Evolutionary conservation across 2,329 filamentous ascomycete species (phyloP).

Genomic region (Epichloe hybrida): DNA sequence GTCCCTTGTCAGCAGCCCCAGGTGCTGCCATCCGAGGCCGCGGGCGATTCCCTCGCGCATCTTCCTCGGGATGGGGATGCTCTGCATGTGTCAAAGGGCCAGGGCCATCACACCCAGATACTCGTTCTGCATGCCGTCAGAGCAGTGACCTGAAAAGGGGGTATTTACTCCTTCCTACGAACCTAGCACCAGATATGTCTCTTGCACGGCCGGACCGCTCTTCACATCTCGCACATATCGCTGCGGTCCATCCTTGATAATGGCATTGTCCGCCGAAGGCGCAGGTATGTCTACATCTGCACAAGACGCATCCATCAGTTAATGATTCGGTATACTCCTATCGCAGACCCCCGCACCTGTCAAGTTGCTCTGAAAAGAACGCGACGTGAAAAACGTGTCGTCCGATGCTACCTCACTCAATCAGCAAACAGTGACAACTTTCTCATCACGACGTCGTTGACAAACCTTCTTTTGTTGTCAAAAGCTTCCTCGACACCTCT

Average conservation of each 20-base stretch:
- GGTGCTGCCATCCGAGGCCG: neutral
- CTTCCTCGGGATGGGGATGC: no score
- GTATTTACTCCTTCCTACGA: neutral
- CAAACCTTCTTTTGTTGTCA: neutral
- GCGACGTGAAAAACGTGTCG: conserved; percentile 1
- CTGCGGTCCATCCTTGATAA: conserved; percentile 2
- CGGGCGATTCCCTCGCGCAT: neutral
- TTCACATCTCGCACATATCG: neutral
- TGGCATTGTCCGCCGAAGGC: neutral
- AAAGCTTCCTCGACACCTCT: neutral
- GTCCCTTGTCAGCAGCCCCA: neutral
- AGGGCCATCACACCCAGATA: no score
- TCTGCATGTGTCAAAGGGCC: no score
- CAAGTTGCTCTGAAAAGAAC: neutral
- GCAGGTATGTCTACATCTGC: neutral
- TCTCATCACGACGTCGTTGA: neutral
- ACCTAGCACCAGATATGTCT: neutral
- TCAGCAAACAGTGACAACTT: neutral
- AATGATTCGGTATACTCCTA: no score
- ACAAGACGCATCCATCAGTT: no score
- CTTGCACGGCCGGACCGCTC: neutral
- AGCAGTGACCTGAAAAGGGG: neutral
- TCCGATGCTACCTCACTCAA: neutral
- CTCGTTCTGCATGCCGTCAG: neutral
- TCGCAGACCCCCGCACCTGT: neutral